Evolutionary conservation across 495 filamentous ascomycete species (phyloP), one percentile per base, ranked within the genome.

Genomic region (Podospora australis): DNA sequence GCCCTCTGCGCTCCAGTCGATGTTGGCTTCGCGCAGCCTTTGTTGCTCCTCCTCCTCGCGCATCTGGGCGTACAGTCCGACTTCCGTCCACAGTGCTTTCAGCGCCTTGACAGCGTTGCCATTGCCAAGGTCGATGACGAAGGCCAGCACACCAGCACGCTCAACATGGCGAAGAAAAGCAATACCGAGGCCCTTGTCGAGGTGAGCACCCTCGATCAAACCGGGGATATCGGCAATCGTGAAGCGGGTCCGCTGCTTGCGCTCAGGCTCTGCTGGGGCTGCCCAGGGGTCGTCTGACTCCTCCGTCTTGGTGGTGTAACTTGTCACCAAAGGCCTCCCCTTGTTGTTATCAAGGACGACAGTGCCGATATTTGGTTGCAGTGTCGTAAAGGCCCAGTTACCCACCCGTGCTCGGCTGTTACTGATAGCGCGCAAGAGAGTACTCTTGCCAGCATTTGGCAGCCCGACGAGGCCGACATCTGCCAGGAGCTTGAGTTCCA

Each of bases 191-290:
- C 92, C 92, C 50, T 87, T 86, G 67, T 97, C 90, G 4, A 95
- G 74, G 69, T 97, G 90, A 1, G 92, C 92, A 56, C 86, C 87
- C 56, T 88, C 78, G 47, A 98, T 85, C 40, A 98, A 69, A 8
- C 92, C 92, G 9, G 92, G 92, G 49, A 98, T 97, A 64, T 98
- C 92, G 5, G 92, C 92, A 49, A 98, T 85, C 6, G 90, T 95
- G 64, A 97, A 95, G 25, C 83, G 78, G 0, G 84, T 88, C 9
- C 89, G 73, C 3, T 64, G 68, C 35, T 78, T 71, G 25, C 66
- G 60, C 44, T 61, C 53, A 6, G 64, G 62, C 26, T 69, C 60
- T 4, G 35, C 28, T 0, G 50, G 39, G 19, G 58, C 25, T 50
- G 70, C 40, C 57, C 65, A 54, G 60, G 73, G 36, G 25, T 57